Evolutionary conservation across 345 rosid genomes (phyloP).

Genomic region (Pseudoturritis turrita): DNA sequence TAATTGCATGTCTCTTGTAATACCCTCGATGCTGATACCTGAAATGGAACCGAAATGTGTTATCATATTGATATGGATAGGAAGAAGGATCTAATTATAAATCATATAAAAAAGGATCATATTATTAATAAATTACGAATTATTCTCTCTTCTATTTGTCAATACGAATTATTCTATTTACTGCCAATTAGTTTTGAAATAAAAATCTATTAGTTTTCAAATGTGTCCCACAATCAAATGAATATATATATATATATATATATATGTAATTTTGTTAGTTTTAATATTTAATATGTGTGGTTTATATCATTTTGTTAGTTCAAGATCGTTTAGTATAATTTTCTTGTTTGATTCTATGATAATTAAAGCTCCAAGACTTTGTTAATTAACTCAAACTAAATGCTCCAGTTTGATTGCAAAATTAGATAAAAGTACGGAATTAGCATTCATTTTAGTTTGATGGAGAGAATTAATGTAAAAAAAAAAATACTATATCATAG

Average conservation of each 20-base stretch:
- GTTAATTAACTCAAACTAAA: background rate
- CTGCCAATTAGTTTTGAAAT: background rate
- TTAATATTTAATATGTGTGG: background rate
- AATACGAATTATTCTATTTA: background rate
- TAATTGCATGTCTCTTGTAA: constrained; percentile 48
- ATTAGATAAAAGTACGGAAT: background rate
- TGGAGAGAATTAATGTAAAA: background rate
- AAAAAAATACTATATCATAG: background rate
- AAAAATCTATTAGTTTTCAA: background rate
- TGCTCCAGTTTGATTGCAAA: background rate
- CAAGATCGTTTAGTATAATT: background rate
- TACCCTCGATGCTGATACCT: constrained; percentile 42
- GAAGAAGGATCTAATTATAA: background rate
- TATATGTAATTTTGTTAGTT: too few relatives aligned
- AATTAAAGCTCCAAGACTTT: background rate
- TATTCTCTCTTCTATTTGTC: too few relatives aligned
- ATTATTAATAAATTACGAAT: too few relatives aligned
- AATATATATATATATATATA: too few relatives aligned
- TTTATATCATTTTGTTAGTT: background rate
- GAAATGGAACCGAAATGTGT: background rate
- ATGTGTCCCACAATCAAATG: background rate
- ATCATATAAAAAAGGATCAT: too few relatives aligned
- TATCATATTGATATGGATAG: background rate
- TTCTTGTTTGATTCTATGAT: background rate
- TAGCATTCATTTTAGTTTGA: background rate